Base-by-base conservation (phyloP, 2,329 filamentous ascomycete genomes). In the Arthrobotrys musiformis region DNA sequence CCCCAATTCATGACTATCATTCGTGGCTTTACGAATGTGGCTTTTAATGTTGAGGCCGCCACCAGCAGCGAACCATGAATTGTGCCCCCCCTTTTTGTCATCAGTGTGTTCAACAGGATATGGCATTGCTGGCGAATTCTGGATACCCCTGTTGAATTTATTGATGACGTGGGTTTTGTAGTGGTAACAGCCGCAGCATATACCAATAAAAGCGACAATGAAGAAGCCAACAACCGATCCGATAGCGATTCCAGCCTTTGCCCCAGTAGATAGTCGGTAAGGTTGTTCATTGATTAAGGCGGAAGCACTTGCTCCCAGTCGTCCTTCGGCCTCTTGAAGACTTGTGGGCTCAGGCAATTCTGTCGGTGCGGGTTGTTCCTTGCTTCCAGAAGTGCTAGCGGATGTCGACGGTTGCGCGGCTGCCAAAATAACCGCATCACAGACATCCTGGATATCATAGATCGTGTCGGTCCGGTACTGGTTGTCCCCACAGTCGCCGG, bases 1-100 rank as follows among this genome's bases (percentile, higher is more conserved):
- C 73, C 73, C 73, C 58, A 77, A 26, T 68, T 77, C 73, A 77
- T 77, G 73, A 70, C 50, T 70, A 48, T 76, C 72, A 70, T 77
- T 77, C 28, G 73, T 70, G 42, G 60, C 30, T 66, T 66, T 66
- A 70, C 73, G 73, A 30, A 62, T 46, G 40, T 66, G 58, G 17
- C 58, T 56, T 66, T 76, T 76, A 54, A 60, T 61, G 19, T 58
- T 58, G n/a, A 70, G 70, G 2, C 73, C 64, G 40, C 64, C 62
- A 40, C 63, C 62, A 15, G 56, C 62, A 22, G 63, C 56, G 46
- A 76, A 76, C 72, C 72, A 76, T n/a, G 72, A 76, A 40, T 62
- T 69, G 11, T 58, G 48, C 24, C 64, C 62, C 13, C 72, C 72
- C 24, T 76, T 76, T 33, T 58, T 58, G 8, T 58, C 54, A 26